A percentile compares a stretch with the other conserved stretches of the same genome.
These are phyloP conservation scores for Amanita jacksonii DNA, from an alignment of 768 basidiomycete genomes.

Conservation along the genomic window DNA sequence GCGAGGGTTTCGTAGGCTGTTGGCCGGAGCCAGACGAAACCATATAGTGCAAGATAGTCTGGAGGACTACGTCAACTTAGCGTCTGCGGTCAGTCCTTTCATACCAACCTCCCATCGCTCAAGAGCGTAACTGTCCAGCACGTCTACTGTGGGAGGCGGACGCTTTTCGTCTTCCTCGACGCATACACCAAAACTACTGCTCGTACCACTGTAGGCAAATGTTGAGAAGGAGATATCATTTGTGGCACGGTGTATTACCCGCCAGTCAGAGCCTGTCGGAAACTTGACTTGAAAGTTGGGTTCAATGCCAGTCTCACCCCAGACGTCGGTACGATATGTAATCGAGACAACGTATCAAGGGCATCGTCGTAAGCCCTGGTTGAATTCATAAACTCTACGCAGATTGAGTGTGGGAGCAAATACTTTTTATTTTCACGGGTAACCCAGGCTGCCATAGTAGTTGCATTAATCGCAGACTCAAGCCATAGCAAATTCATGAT, in stretches of 20 bases:
- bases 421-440: constrained; percentile 66
- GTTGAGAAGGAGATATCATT: constrained; percentile 8
- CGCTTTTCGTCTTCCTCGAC: constrained; percentile 56
- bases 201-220: constrained; percentile 44
- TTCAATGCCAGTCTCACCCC: constrained; percentile 60
- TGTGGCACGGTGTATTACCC: constrained; percentile 41
- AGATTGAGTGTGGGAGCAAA: constrained; percentile 10
- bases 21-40: constrained; percentile 86
- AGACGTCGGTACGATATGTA: constrained; percentile 62
- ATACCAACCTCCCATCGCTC: constrained; percentile 81
- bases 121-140: constrained; percentile 72
- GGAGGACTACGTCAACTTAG: constrained; percentile 6
- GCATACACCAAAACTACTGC: constrained; percentile 78
- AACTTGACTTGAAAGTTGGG: constrained; percentile 63
- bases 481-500: constrained; percentile 88
- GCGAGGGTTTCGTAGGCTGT: constrained; percentile 63
- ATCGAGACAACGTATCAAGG: constrained; percentile 46
- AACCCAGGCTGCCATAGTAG: constrained; percentile 72
- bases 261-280: constrained; percentile 81
- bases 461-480: constrained; percentile 58
- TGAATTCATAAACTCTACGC: not conserved
- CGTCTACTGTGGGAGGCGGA: constrained; percentile 41
- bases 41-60: constrained; percentile 98
- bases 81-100: not conserved
- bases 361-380: constrained; percentile 65